These are phyloP conservation scores for Xylaria sp. DNA, from an alignment of 2,329 filamentous ascomycete species.

Conservation along the genomic window DNA sequence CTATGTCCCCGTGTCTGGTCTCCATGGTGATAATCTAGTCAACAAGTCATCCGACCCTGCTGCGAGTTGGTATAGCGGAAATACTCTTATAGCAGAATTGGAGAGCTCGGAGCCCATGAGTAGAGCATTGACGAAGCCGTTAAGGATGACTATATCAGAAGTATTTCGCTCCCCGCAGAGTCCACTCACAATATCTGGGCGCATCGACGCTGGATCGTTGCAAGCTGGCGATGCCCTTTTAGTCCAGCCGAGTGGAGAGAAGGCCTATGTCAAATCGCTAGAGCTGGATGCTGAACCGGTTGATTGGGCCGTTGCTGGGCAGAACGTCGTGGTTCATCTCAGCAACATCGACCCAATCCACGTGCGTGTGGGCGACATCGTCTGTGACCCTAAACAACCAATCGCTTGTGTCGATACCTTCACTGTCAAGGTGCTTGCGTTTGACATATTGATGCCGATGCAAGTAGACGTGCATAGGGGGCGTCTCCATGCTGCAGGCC, in stretches of 20 bases:
- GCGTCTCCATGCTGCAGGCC: slow-evolving; percentile 79
- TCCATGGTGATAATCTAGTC: slow-evolving; percentile 88
- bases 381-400: slow-evolving; percentile 76
- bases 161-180: slow-evolving; percentile 85
- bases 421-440: slow-evolving; percentile 85
- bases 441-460: slow-evolving; percentile 90
- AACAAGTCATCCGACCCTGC: slow-evolving; percentile 63
- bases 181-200: slow-evolving; percentile 84
- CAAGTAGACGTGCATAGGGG: slow-evolving; percentile 89
- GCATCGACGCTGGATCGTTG: slow-evolving; percentile 83
- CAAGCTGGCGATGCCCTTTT: slow-evolving; percentile 85
- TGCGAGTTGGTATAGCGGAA: slow-evolving; percentile 81
- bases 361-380: slow-evolving; percentile 83
- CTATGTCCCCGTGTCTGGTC: slow-evolving; percentile 89
- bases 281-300: slow-evolving; percentile 76
- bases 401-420: slow-evolving; percentile 79
- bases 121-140: slow-evolving; percentile 77
- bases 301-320: slow-evolving; percentile 93
- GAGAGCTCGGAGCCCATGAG: slow-evolving; percentile 81
- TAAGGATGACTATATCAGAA: slow-evolving; percentile 88
- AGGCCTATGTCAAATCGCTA: slow-evolving; percentile 82
- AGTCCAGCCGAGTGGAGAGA: slow-evolving; percentile 83
- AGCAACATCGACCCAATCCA: slow-evolving; percentile 86
- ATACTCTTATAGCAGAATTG: slow-evolving; percentile 83
- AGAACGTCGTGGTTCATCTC: slow-evolving; percentile 87